These are phyloP conservation scores for Alternaria consortialis DNA, from an alignment of 2,329 filamentous ascomycete species.

Conservation along the genomic window DNA sequence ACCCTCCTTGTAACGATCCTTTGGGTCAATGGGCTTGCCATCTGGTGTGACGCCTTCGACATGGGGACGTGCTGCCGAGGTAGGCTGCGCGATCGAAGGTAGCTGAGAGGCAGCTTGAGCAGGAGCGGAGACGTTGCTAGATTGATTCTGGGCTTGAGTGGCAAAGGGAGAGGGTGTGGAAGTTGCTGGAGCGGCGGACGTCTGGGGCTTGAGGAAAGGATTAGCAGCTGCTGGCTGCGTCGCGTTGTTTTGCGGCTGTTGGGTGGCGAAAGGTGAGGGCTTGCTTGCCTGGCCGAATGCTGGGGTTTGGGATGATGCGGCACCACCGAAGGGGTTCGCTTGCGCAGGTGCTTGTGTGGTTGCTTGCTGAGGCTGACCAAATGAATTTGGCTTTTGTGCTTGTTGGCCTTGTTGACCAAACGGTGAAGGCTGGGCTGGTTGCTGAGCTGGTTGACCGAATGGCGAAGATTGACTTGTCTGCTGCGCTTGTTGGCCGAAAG, in stretches of 20 bases:
- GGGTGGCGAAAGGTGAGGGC: constrained; percentile 35
- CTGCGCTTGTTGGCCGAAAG: constrained; percentile 34
- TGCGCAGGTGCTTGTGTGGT: constrained; percentile 10
- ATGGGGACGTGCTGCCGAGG: constrained; percentile 18
- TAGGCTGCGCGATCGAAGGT: constrained; percentile 61
- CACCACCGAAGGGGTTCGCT: constrained; percentile 30
- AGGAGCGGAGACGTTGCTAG: constrained; percentile 56
- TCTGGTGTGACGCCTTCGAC: constrained; percentile 15
- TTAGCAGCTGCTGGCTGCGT: constrained; percentile 24
- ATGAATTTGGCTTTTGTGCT: constrained; percentile 20
- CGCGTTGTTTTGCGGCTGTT: constrained; percentile 11
- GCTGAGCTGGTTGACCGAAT: constrained; percentile 19
- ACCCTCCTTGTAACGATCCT: constrained; percentile 67
- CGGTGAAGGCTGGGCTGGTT: constrained; percentile 24
- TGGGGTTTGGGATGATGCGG: constrained; percentile 24
- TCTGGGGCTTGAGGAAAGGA: constrained; percentile 35
- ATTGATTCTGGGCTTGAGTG: constrained; percentile 58
- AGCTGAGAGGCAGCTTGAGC: constrained; percentile 7
- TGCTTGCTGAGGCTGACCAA: constrained; percentile 13
- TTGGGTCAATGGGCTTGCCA: constrained; percentile 36
- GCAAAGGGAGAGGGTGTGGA: constrained; percentile 22
- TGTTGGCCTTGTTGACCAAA: constrained; percentile 33
- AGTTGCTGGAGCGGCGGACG: constrained; percentile 15
- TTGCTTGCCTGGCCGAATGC: constrained; percentile 49
- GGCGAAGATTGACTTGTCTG: constrained; percentile 26